phyloP scores from a whole-genome alignment of 805 yeast genomes.

The Hanseniaspora thailandica region DNA sequence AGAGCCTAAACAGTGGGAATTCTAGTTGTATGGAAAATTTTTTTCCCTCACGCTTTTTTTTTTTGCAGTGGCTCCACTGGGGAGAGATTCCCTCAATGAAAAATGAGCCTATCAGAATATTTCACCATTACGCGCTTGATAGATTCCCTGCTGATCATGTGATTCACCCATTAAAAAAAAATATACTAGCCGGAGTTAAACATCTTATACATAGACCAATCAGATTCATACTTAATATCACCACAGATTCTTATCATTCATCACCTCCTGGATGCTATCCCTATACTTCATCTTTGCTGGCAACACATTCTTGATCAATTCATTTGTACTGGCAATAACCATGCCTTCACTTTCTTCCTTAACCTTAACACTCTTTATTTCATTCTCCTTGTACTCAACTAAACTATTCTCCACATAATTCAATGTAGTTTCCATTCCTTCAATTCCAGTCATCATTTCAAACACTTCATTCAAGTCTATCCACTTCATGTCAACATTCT shows the following conservation, averaged over 20 bases:
- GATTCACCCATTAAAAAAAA: background rate
- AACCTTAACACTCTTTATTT: background rate
- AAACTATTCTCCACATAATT: background rate
- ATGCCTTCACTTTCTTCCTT: conserved; percentile 2
- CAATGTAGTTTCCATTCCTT: background rate
- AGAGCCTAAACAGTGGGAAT: background rate
- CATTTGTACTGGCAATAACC: background rate
- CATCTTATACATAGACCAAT: background rate
- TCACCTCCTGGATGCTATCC: background rate
- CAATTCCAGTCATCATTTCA: background rate
- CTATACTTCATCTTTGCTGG: conserved; percentile 12
- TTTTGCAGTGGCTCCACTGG: background rate
- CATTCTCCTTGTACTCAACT: background rate
- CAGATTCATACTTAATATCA: background rate
- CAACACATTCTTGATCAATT: background rate
- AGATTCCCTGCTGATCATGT: too few species aligned
- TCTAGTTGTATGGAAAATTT: background rate
- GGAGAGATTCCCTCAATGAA: too few species aligned
- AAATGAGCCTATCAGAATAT: background rate
- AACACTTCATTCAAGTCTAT: conserved; percentile 17
- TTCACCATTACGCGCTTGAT: too few species aligned
- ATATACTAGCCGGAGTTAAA: background rate
- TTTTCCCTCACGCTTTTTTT: background rate
- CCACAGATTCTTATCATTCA: conserved; percentile 4
- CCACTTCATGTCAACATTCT: conserved; percentile 26